phyloP scores from a whole-genome alignment of 2,329 filamentous ascomycete genomes.

The Fusarium papillatum region DNA sequence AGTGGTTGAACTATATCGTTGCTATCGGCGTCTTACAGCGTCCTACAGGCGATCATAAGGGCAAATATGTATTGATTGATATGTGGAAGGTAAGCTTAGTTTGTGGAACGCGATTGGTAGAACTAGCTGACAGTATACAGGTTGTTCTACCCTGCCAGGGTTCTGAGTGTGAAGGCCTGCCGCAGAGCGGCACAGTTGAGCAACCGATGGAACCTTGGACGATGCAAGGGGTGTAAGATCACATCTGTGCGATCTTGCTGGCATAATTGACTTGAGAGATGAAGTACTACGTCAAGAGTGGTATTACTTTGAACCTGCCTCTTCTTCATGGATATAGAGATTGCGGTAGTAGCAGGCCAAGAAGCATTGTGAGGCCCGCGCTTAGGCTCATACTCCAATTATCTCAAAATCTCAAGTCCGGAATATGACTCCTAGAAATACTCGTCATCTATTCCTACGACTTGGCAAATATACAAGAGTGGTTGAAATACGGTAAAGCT shows the following conservation, averaged over 20 bases:
- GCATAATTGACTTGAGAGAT: neutral
- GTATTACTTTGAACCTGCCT: neutral
- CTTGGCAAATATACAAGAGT: neutral
- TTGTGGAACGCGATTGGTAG: neutral
- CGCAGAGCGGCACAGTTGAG: neutral
- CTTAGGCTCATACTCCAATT: neutral
- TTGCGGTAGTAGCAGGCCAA: neutral
- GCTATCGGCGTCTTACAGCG: conserved; percentile 39
- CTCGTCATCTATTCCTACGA: neutral
- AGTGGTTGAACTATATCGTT: conserved; percentile 53
- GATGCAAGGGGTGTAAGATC: neutral
- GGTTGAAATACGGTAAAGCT: neutral
- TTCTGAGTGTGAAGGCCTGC: conserved; percentile 8
- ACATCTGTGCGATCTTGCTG: neutral
- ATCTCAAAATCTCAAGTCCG: neutral
- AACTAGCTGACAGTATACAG: conserved; percentile 13
- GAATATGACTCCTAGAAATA: neutral
- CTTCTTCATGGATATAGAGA: neutral
- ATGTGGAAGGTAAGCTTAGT: conserved; percentile 41
- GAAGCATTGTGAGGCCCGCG: neutral
- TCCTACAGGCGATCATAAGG: conserved; percentile 11
- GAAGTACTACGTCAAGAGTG: neutral
- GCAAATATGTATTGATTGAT: conserved; percentile 43
- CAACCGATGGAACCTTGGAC: conserved; percentile 8
- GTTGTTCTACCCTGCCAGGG: conserved; percentile 27